Evolutionary conservation across 2,329 filamentous ascomycete species (phyloP), one percentile per base, ranked within the genome.

Genomic region (Lasiodiplodia sp.): DNA sequence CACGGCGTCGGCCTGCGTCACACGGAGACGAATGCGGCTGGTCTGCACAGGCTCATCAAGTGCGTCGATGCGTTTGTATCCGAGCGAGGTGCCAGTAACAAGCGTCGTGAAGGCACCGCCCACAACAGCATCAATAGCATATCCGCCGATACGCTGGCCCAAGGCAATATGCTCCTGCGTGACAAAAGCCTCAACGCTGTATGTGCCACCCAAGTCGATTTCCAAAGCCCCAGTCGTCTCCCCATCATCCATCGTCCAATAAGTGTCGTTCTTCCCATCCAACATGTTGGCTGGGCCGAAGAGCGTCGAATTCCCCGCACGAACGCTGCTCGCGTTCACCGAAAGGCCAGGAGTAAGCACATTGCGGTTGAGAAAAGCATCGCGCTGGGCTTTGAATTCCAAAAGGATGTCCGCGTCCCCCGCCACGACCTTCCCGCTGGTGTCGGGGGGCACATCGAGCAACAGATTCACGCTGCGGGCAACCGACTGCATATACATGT

Each of bases 61-160:
- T 31, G 34, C 66, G 60, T 70, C 51, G n/a, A 72, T 70, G 7
- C 70, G 49, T 58, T 70, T 72, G 34, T 72, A 70, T n/a, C 71
- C 71, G n/a, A 72, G 47, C 4, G 70, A 71, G 16, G 71, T 70
- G n/a, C 71, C 71, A 16, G 56, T 71, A 37, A 72, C 69, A 31
- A 70, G 25, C 52, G 40, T 58, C 25, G 55, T 58, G 4, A 51
- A 72, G 1, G 64, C 23, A 2, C 69, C 67, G 23, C 69, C 60
- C n/a, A 69, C 67, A 14, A 67, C 37, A 8, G 55, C 70, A 55
- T 70, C 69, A n/a, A 72, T 65, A 18, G 52, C 25, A 44, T 71
- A 72, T n/a, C 66, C 70, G 14, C 70, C 71, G 28, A 72, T 66
- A 3, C 71, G 67, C 44, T 72, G 71, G 18, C 71, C 71, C 21